phyloP scores from a whole-genome alignment of 202 grass and related monocot genomes.

The Zizania palustris region DNA sequence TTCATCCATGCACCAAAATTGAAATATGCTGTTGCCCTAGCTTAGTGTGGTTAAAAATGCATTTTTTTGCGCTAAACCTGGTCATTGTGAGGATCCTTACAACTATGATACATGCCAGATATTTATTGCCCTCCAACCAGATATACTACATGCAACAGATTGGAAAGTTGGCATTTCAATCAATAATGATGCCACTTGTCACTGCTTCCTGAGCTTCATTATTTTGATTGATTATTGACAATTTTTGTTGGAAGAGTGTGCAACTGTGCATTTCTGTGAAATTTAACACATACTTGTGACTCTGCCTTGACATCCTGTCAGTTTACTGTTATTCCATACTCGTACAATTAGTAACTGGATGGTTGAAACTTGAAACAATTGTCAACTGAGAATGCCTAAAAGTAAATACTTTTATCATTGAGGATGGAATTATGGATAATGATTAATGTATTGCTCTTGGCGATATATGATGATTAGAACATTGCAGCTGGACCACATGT shows the following conservation, averaged over 20 bases:
- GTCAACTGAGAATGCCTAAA: not conserved
- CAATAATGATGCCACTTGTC: slow-evolving; percentile 10
- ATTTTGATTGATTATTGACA: slow-evolving; percentile 7
- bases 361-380: slow-evolving; percentile 10
- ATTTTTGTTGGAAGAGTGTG: not conserved
- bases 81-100: too few relatives aligned
- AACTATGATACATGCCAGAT: slow-evolving; percentile 10
- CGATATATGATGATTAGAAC: slow-evolving; percentile 29
- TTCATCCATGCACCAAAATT: slow-evolving; percentile 16
- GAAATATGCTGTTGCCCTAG: slow-evolving; percentile 9
- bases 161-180: slow-evolving; percentile 28
- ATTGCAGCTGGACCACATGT: slow-evolving; percentile 3
- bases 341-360: slow-evolving; percentile 1
- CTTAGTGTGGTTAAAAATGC: not conserved
- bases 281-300: too few relatives aligned
- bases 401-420: slow-evolving; percentile 10
- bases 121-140: slow-evolving; percentile 2
- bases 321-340: too few relatives aligned
- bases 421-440: slow-evolving; percentile 5
- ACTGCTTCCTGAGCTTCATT: slow-evolving; percentile 13
- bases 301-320: too few relatives aligned
- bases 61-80: slow-evolving; percentile 11
- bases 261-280: not conserved
- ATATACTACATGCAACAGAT: slow-evolving; percentile 30
- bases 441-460: not conserved